These are phyloP conservation scores for Hepatocystis sp. DNA, from an alignment of 169 alveolate genomes.

Conservation along the genomic window DNA sequence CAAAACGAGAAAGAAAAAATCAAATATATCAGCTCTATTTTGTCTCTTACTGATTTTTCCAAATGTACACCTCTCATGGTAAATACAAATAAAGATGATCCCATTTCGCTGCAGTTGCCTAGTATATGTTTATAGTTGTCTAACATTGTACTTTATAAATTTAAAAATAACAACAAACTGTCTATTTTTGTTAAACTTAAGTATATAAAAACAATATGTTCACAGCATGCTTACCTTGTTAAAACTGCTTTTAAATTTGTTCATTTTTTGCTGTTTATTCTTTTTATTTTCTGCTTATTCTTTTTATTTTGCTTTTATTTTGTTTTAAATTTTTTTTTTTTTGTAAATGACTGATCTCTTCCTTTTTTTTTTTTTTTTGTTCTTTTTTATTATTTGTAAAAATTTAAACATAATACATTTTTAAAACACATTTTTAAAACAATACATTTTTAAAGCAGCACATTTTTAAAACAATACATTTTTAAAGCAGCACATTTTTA, in stretches of 20 bases:
- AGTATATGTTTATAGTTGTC: slow-evolving; percentile 10
- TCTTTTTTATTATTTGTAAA: neutral
- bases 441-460: too few species aligned
- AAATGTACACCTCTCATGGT: slow-evolving; percentile 5
- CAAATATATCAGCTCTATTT: slow-evolving; percentile 30
- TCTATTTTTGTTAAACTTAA: too few species aligned
- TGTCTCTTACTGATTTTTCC: slow-evolving; percentile 22
- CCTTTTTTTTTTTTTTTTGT: neutral
- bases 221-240: too few species aligned
- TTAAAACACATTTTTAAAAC: too few species aligned
- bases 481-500: too few species aligned
- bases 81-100: neutral
- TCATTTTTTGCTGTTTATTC: neutral
- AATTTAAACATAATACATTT: neutral
- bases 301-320: slow-evolving; percentile 1
- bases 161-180: slow-evolving; percentile 2
- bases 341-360: neutral
- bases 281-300: neutral
- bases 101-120: slow-evolving; percentile 1
- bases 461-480: too few species aligned
- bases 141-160: neutral
- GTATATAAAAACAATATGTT: too few species aligned
- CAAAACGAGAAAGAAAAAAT: slow-evolving; percentile 48
- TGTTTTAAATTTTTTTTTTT: neutral
- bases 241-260: too few species aligned